Base-by-base conservation (phyloP, 495 filamentous ascomycete genomes). In the Haplographium delicatum region DNA sequence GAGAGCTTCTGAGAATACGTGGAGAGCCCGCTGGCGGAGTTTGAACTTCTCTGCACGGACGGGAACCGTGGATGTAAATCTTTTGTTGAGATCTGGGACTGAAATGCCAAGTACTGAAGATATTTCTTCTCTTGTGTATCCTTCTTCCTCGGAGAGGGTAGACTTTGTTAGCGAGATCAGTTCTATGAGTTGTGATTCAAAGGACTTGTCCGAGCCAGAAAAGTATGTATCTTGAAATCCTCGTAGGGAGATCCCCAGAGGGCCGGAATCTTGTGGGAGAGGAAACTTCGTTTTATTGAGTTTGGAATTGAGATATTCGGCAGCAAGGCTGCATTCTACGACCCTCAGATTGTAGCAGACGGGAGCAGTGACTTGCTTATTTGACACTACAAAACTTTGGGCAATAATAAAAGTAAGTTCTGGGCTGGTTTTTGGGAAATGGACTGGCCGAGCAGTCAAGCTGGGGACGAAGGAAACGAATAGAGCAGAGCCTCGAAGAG, bases 271-370 rank as follows among this genome's bases (percentile, higher is more conserved):
- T 41, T 78, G 65, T 13, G 86, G 82, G 5, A 98, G 80, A 23
- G 67, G 63, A 1, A 76, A 81, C 41, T 90, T 69, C 9, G 79
- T 53, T 74, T 81, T 61, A 58, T 71, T 73, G 38, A 77, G 59
- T 30, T 68, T 65, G 13, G 72, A 69, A 55, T 79, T 69, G 35
- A 80, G 65, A 53, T 73, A 74, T 20, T 86, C 83, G 2, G 93
- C 88, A 10, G 94, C 94, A 26, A 98, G 76, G 5, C 83, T 89
- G 70, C 89, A 94, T 66, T 97, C 93, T 7, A 96, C 93, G 1
- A 98, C 93, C 15, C 93, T 85, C 5, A 98, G 82, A 67, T 98
- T 98, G 74, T 97, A 98, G 72, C 88, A 88, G 46, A 89, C 82
- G 1, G 91, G 91, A 0, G 84, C 93, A 0, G 90, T 95, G 27